These are phyloP conservation scores for Pichia kudriavzevii DNA, from an alignment of 1,139 yeast species.

Conservation along the genomic window DNA sequence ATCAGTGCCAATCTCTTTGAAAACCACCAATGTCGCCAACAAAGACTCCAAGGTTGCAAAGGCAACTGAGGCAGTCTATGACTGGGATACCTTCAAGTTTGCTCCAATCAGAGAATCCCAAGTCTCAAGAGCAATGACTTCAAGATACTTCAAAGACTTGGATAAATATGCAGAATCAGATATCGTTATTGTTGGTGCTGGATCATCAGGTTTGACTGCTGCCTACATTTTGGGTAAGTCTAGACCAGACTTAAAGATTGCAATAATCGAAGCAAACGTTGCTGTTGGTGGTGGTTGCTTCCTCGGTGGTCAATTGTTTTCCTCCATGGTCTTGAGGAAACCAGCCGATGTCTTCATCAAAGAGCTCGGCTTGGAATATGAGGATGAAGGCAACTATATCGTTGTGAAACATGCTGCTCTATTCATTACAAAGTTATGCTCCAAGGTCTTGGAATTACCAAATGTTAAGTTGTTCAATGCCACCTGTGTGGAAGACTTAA, in stretches of 20 bases:
- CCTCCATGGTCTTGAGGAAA: slow-evolving; percentile 74
- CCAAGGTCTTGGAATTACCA: slow-evolving; percentile 64
- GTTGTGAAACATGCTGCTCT: slow-evolving; percentile 78
- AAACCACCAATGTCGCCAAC: slow-evolving; percentile 19
- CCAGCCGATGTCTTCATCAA: slow-evolving; percentile 66
- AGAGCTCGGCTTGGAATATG: slow-evolving; percentile 59
- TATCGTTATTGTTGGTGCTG: slow-evolving; percentile 71
- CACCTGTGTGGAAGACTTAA: slow-evolving; percentile 73
- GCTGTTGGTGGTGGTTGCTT: slow-evolving; percentile 80
- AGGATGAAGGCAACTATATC: slow-evolving; percentile 75
- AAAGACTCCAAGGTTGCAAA: slow-evolving; percentile 27
- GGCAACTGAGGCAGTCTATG: slow-evolving; percentile 34
- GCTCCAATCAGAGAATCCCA: slow-evolving; percentile 73
- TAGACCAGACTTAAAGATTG: slow-evolving; percentile 71
- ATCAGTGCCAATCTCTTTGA: slow-evolving; percentile 10
- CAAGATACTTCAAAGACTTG: slow-evolving; percentile 64
- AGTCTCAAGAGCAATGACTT: slow-evolving; percentile 80
- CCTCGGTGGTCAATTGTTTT: slow-evolving; percentile 74
- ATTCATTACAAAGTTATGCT: slow-evolving; percentile 64
- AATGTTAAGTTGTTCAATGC: slow-evolving; percentile 75
- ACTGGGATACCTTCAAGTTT: slow-evolving; percentile 64
- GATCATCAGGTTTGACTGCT: slow-evolving; percentile 70
- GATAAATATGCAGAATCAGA: slow-evolving; percentile 73
- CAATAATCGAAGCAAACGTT: slow-evolving; percentile 67
- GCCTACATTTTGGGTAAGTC: slow-evolving; percentile 67